A percentile compares a stretch with the other conserved stretches of the same genome.
Conservation (phyloP, 148 eudicot genomes). For the Gaultheria prostrata region DNA sequence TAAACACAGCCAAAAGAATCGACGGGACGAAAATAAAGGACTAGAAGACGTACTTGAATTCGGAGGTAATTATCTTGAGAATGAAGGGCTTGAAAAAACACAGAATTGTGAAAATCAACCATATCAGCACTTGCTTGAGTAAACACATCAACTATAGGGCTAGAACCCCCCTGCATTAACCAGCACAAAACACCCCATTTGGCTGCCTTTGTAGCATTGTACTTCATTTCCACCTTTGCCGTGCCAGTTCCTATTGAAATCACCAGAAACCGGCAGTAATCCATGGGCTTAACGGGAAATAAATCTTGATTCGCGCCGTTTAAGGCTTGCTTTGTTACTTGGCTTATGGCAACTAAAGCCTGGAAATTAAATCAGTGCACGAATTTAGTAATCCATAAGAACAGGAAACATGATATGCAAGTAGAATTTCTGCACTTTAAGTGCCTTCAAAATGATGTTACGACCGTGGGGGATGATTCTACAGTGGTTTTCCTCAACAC, state of each 20-base stretch:
- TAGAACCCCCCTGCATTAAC: constrained; percentile 12
- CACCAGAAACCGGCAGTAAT: constrained; percentile 16
- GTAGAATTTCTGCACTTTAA: too few species aligned
- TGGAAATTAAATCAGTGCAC: not conserved
- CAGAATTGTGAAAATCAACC: constrained; percentile 20
- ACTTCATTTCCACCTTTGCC: constrained; percentile 6
- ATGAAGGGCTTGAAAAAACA: constrained; percentile 21
- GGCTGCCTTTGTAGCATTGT: constrained; percentile 15
- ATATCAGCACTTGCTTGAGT: constrained; percentile 22
- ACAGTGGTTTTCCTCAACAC: too few species aligned
- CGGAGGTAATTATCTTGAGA: constrained; percentile 18
- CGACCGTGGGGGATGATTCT: too few species aligned
- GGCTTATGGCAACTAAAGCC: constrained; percentile 19
- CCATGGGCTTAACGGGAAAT: constrained; percentile 6
- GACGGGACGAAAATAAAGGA: not conserved
- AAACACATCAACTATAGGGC: constrained; percentile 13
- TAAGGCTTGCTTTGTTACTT: constrained; percentile 15
- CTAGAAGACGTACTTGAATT: constrained; percentile 1
- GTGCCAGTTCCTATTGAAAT: constrained; percentile 24
- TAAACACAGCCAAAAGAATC: not conserved
- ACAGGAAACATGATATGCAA: not conserved
- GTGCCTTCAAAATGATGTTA: too few species aligned
- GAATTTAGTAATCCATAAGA: not conserved
- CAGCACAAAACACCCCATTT: constrained; percentile 20
- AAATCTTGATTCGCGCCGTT: not conserved